Percentiles rank a stretch among this genome's conserved stretches.
Conservation (phyloP, 192 early-diverging fungal genomes). For the Funneliformis geosporum region DNA sequence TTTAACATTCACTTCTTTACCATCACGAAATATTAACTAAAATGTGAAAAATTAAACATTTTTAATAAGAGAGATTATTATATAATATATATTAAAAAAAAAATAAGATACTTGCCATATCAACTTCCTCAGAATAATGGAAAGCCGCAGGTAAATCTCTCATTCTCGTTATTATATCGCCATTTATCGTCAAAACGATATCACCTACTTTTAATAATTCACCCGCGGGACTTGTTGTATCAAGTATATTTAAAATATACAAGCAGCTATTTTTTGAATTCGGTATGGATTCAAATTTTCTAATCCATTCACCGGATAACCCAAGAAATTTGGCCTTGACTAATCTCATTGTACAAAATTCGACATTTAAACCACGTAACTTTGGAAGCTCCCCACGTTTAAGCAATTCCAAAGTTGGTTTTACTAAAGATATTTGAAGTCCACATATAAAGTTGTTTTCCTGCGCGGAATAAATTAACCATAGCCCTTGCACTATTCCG, state of each 20-base stretch:
- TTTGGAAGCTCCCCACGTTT: slow-evolving; percentile 49
- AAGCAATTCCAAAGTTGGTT: slow-evolving; percentile 52
- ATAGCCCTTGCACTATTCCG: slow-evolving; percentile 64
- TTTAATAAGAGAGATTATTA: background rate
- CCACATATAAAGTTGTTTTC: slow-evolving; percentile 64
- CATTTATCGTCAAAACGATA: slow-evolving; percentile 68
- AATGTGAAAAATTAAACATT: background rate
- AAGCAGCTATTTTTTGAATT: slow-evolving; percentile 53
- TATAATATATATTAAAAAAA: background rate
- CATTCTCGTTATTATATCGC: slow-evolving; percentile 60
- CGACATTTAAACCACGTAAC: slow-evolving; percentile 60
- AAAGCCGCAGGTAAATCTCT: slow-evolving; percentile 56
- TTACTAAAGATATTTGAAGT: slow-evolving; percentile 51
- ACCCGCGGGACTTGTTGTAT: slow-evolving; percentile 54
- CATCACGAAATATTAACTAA: slow-evolving; percentile 69
- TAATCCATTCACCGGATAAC: slow-evolving; percentile 58
- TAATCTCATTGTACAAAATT: slow-evolving; percentile 62
- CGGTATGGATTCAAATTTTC: slow-evolving; percentile 57
- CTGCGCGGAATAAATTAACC: slow-evolving; percentile 72
- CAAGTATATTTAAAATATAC: slow-evolving; percentile 60
- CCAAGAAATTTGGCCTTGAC: slow-evolving; percentile 61
- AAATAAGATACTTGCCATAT: slow-evolving; percentile 46
- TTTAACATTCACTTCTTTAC: slow-evolving; percentile 60
- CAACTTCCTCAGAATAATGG: slow-evolving; percentile 46
- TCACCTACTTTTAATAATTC: slow-evolving; percentile 65